Percentiles rank a stretch among this genome's conserved stretches.
phyloP scores from a whole-genome alignment of 1,284 basidiomycete species.

The Apiotrichum domesticum region DNA sequence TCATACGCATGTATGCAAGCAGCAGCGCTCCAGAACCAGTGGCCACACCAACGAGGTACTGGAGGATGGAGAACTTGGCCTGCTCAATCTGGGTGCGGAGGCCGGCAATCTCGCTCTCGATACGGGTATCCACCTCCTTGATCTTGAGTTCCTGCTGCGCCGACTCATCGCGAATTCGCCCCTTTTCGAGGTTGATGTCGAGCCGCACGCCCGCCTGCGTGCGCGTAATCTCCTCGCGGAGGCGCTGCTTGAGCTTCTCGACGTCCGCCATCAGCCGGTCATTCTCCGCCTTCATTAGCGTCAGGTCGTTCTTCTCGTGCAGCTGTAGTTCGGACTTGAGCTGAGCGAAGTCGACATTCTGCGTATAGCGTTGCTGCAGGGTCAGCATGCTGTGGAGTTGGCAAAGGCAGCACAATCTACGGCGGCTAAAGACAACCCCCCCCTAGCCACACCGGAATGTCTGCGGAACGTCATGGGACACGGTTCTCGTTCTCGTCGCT shows the following conservation, averaged over 20 bases:
- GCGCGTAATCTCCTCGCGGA: constrained; percentile 83
- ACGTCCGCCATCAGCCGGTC: constrained; percentile 86
- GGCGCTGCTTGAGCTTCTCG: constrained; percentile 89
- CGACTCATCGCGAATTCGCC: constrained; percentile 85
- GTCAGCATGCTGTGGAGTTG: background rate
- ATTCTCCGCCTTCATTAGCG: constrained; percentile 91
- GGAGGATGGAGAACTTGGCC: constrained; percentile 59
- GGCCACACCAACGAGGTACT: constrained; percentile 46
- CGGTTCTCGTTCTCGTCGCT: too few species aligned
- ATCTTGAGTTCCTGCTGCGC: constrained; percentile 92
- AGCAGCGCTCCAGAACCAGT: constrained; percentile 46
- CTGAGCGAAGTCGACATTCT: constrained; percentile 95
- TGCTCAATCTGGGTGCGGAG: constrained; percentile 85
- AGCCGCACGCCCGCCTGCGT: constrained; percentile 92
- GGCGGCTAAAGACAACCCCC: too few species aligned
- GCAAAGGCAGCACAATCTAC: too few species aligned
- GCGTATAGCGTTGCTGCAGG: constrained; percentile 78
- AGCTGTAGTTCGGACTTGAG: constrained; percentile 94
- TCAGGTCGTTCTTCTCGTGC: constrained; percentile 95
- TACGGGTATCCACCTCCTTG: constrained; percentile 95
- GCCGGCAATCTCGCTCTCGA: constrained; percentile 92
- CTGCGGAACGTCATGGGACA: too few species aligned
- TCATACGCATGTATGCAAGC: constrained; percentile 47
- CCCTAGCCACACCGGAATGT: too few species aligned
- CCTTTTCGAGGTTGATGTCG: constrained; percentile 96